Percentiles rank a stretch among this genome's conserved stretches.
These are phyloP conservation scores for Vigna radiata DNA, from an alignment of 306 rosid genomes.

Conservation along the genomic window DNA sequence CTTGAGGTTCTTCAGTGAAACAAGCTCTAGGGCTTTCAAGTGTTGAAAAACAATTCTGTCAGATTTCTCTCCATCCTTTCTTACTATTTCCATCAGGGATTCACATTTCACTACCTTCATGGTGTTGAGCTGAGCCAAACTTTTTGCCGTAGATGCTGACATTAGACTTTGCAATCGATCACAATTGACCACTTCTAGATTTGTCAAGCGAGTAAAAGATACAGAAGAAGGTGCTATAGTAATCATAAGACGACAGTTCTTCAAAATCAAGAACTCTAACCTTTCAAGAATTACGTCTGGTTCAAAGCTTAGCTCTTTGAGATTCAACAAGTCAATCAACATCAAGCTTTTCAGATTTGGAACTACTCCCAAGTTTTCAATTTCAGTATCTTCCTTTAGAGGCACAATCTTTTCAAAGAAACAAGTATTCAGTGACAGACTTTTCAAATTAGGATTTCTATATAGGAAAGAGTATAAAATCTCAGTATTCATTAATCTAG, in stretches of 20 bases:
- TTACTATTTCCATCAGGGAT: background rate
- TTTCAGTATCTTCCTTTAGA: background rate
- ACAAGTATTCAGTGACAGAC: background rate
- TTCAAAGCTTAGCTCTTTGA: constrained; percentile 19
- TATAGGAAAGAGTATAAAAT: constrained; percentile 33
- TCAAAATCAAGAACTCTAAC: constrained; percentile 22
- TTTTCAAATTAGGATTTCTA: constrained; percentile 26
- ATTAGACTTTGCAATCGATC: background rate
- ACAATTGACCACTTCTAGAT: constrained; percentile 12
- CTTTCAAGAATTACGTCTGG: background rate
- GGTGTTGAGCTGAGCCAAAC: constrained; percentile 30
- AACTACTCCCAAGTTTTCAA: constrained; percentile 25
- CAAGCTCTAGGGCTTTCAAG: constrained; percentile 6
- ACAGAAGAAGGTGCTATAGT: constrained; percentile 12
- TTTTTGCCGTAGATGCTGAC: constrained; percentile 27
- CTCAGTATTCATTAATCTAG: background rate
- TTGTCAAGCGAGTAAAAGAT: constrained; percentile 25
- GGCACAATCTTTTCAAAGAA: background rate
- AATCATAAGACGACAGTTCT: background rate
- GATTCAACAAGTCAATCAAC: background rate
- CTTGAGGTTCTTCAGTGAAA: background rate
- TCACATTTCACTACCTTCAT: background rate
- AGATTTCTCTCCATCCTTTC: no score
- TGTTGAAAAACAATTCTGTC: background rate
- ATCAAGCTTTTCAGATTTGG: constrained; percentile 24